Base-by-base conservation (phyloP, 2,329 filamentous ascomycete species). In the Fusarium sp. region DNA sequence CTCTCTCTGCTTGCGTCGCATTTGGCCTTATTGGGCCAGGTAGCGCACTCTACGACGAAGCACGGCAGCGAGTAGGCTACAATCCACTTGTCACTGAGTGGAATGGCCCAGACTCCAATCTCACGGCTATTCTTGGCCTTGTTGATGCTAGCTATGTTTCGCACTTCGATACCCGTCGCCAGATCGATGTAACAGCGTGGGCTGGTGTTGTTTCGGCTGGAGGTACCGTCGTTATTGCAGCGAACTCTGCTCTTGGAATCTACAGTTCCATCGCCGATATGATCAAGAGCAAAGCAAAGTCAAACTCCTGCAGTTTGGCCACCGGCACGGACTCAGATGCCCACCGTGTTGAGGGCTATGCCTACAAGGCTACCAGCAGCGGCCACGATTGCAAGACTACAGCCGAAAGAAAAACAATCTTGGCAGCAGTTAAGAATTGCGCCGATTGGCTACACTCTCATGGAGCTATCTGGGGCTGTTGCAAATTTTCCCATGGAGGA, bases 351-450 rank as follows among this genome's bases (percentile, higher is more conserved):
- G 46, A 56, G 27, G 54, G 54, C 2, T 53, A 53, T 37, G 37
- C 47, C 2, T 53, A 56, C n/a, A 4, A 27, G 30, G 54, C 54
- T 0, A 43, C 54, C 0, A 53, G 14, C 0, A 53, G n/a, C n/a
- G 47, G 47, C 4, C 54, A 44, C 0, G 30, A 56, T 44, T 53
- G 47, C 54, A 53, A n/a, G 15, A 53, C 37, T 6, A 53, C 47
- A 8, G 11, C 54, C 8, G 19, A 44, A 5, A 52, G 35, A 3
- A 52, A 56, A 13, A 35, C 37, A 11, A 30, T 35, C 0, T 3
- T 56, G 0, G 27, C 20, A 11, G 25, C 44, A 1, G 15, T 49
- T 1, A 23, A 32, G 44, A 1, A 40, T 13, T 13, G 1, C 10
- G 27, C 27, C 13, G 27, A 27, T 13, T 30, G 27, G 27, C 27